Conservation (phyloP, 257 asterid genomes). For the Datura wrightii region DNA sequence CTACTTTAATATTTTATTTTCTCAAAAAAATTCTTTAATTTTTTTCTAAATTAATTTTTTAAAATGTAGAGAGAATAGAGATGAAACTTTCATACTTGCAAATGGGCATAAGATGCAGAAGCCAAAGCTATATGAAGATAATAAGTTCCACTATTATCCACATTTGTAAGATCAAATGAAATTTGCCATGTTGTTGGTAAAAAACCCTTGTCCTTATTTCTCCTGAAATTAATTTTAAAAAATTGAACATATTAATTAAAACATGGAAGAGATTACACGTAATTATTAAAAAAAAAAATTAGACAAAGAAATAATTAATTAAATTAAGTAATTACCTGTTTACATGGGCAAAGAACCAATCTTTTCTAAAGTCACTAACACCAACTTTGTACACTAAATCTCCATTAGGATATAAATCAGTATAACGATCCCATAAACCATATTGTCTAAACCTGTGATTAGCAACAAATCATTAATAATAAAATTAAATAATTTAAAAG, state of each 20-base stretch:
- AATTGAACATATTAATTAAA: not conserved
- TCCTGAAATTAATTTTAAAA: conserved; percentile 43
- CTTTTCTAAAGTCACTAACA: conserved; percentile 37
- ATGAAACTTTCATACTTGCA: conserved; percentile 48
- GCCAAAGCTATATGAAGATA: conserved; percentile 75
- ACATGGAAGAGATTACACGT: not conserved
- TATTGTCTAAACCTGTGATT: conserved; percentile 42
- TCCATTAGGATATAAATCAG: conserved; percentile 44
- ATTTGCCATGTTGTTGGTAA: conserved; percentile 70
- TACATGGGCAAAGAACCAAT: conserved; percentile 56
- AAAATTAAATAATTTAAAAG: too few relatives aligned
- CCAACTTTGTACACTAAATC: conserved; percentile 45
- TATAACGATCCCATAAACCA: conserved; percentile 49
- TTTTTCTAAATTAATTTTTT: not conserved
- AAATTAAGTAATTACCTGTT: conserved; percentile 19
- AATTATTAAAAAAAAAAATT: not conserved
- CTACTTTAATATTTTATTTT: not conserved
- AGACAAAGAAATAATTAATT: not conserved
- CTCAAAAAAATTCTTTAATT: not conserved
- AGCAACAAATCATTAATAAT: not conserved
- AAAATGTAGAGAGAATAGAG: not conserved
- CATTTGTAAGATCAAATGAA: conserved; percentile 46
- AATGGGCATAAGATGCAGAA: conserved; percentile 57
- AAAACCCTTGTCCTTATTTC: conserved; percentile 27
- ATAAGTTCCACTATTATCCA: conserved; percentile 44